phyloP scores from a whole-genome alignment of 345 rosid species.

The Gossypium raimondii region DNA sequence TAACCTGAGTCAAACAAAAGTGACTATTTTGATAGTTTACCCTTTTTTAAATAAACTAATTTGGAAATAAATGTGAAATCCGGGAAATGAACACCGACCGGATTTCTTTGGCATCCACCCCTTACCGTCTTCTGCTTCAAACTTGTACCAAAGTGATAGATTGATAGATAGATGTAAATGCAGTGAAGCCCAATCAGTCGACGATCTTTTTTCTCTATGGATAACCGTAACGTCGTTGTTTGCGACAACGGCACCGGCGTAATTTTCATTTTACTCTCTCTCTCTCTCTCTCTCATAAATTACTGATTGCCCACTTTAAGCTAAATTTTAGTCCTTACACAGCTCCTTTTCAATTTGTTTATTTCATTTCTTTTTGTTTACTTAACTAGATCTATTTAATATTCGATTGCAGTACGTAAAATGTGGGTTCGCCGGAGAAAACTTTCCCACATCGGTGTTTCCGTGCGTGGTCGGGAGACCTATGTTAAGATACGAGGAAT shows the following conservation, averaged over 20 bases:
- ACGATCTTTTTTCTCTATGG: slow-evolving; percentile 36
- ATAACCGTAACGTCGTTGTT: slow-evolving; percentile 74
- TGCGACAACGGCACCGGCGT: slow-evolving; percentile 99
- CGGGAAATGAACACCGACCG: background rate
- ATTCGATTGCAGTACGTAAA: slow-evolving; percentile 73
- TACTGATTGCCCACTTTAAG: background rate
- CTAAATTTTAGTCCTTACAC: background rate
- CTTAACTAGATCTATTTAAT: slow-evolving; percentile 12
- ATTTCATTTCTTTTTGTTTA: background rate
- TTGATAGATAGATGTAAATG: background rate
- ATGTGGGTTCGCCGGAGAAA: slow-evolving; percentile 98
- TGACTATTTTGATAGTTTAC: too few species aligned
- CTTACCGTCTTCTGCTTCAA: background rate
- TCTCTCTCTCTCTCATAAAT: background rate
- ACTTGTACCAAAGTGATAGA: background rate
- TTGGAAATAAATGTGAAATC: background rate
- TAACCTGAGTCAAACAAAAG: too few species aligned
- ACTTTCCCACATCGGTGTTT: slow-evolving; percentile 91
- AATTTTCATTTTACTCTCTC: slow-evolving; percentile 21
- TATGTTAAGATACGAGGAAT: slow-evolving; percentile 84
- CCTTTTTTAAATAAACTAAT: background rate
- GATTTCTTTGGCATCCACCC: background rate
- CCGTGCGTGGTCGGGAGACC: slow-evolving; percentile 96
- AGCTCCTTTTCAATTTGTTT: background rate
- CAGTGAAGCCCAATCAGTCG: background rate